Percentiles rank a stretch among this genome's conserved stretches.
Conservation (phyloP, 1,284 basidiomycete species). For the Irpex sp. region DNA sequence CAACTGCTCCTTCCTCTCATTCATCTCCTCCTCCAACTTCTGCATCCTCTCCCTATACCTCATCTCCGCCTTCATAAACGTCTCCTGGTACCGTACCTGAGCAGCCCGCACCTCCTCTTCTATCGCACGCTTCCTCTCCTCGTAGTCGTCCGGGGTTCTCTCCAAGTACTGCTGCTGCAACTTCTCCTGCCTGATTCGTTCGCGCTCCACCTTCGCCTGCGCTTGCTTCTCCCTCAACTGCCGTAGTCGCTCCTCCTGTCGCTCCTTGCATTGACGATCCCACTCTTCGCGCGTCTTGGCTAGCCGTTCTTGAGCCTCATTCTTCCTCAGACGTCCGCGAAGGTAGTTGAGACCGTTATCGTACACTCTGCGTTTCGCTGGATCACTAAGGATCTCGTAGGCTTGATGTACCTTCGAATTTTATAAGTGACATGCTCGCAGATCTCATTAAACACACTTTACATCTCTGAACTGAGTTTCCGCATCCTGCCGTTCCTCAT, state of each 20-base stretch:
- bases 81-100: conserved; percentile 28
- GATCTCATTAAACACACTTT: not conserved
- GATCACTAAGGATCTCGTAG: conserved; percentile 53
- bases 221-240: conserved; percentile 27
- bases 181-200: conserved; percentile 35
- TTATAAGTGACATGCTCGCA: not conserved
- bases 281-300: conserved; percentile 58
- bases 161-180: conserved; percentile 23
- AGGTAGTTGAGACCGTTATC: conserved; percentile 28
- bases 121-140: conserved; percentile 20
- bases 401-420: conserved; percentile 48
- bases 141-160: not conserved
- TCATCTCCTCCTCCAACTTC: conserved; percentile 26
- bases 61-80: conserved; percentile 33
- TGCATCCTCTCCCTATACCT: conserved; percentile 13
- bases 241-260: conserved; percentile 41
- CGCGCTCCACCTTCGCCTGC: conserved; percentile 19
- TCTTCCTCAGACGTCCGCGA: conserved; percentile 16
- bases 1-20: conserved; percentile 5
- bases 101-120: conserved; percentile 3
- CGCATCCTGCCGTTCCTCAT: conserved; percentile 25
- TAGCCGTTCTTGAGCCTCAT: conserved; percentile 41
- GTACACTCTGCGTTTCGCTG: conserved; percentile 60
- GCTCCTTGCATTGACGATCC: conserved; percentile 48
- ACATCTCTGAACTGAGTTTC: conserved; percentile 31